Evolutionary conservation across 2,329 filamentous ascomycete genomes (phyloP), one percentile per base, ranked within the genome.

Genomic region (Cordyceps farinosa): DNA sequence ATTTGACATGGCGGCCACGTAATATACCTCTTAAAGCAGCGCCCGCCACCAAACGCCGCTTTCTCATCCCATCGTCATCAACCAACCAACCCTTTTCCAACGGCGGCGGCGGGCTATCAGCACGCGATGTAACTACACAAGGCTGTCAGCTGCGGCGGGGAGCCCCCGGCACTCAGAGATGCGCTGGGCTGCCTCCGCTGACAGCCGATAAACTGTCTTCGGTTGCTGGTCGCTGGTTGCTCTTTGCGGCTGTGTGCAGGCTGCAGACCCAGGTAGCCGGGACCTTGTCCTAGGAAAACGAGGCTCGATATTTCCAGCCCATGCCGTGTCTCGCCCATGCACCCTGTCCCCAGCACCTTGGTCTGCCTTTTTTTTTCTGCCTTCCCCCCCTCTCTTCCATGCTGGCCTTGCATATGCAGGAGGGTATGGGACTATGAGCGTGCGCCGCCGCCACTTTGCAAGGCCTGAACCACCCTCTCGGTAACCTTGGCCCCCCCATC

Each of bases 111-210:
- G 32, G 59, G 50, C 38, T 29, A 27, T 22, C 40, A n/a, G 30
- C 17, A 44, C 59, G 15, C 59, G 51, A 61, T 61, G 59, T 61
- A 55, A 61, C 59, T 47, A 22, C 32, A 22, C 50, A 55, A 40
- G 59, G 59, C 50, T 61, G 59, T 55, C 50, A 61, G 59, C 50
- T 61, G 40, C n/a, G 40, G 42, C 59, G 50, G 59, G 50, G n/a
- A 54, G 5, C 17, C 38, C 13, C 38, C 13, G 32, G 51, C 42
- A 38, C 51, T 55, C n/a, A 32, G 30, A 38, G n/a, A 61, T 38
- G 51, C 47, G 59, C 59, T 48, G 30, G 42, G 22, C 51, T 40
- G 51, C 22, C 59, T 54, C 51, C 22, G n/a, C 27, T 52, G 57
- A 52, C 40, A 22, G 30, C 29, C 34, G 36, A 48, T 59, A 40